Evolutionary conservation across 2,329 filamentous ascomycete species (phyloP), one percentile per base, ranked within the genome.

Genomic region (Aspergillus tubingensis): DNA sequence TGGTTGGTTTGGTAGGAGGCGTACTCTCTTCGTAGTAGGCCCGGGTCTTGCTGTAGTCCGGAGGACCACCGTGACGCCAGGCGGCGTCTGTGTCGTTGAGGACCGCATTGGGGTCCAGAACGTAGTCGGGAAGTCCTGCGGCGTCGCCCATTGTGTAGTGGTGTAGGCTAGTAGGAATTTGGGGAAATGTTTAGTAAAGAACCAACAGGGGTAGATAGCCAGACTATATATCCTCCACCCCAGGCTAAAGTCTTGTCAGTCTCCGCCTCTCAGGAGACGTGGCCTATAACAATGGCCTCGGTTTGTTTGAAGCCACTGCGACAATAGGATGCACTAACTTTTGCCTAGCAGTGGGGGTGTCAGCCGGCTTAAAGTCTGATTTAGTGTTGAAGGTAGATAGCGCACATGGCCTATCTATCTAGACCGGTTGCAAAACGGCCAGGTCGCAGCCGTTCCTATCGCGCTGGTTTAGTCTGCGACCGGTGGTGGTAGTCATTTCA

Each of bases 11-110:
- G 2, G 19, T 5, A 25, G 17, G 27, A 7, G n/a, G 30, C 58
- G 8, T 72, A 88, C 87, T 85, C 68, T 86, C 78, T 63, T 79
- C 76, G 71, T 81, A 89, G 47, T 86, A 80, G 59, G 82, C 81
- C 39, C 87, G 79, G 2, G 87, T 89, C 69, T 86, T 87, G 39
- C 80, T 81, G 72, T 90, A 90, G 69, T 89, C 86, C 1, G 87
- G 87, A 43, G 84, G 80, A 57, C 75, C 74, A 8, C 85, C 85
- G 72, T 88, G 84, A 49, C 87, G 79, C 87, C 87, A 89, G 57
- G 80, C 77, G 10, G 82, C 83, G 10, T 81, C 72, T 51, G 71
- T 67, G 64, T 87, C 84, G 54, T 81, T 79, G 54, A 86, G 77
- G 49, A 86, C 83, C 23, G 85, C 85, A 70, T 88, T 82, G 0